Percentiles rank a stretch among this genome's conserved stretches.
phyloP scores from a whole-genome alignment of 2,329 filamentous ascomycete genomes.

The Epicoccum sorghinum region DNA sequence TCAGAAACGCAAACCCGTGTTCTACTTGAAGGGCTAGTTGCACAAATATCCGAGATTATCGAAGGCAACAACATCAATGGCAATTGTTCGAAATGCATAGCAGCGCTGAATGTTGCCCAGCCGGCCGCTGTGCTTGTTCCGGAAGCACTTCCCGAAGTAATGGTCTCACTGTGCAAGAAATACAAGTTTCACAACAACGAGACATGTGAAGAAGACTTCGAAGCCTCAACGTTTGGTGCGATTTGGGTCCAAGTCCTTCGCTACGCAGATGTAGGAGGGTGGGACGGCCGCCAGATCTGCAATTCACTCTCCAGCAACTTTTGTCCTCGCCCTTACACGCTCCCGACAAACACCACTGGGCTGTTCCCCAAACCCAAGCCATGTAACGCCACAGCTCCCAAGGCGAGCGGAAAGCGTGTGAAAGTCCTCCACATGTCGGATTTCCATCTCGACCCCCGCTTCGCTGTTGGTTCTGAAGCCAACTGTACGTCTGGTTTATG shows the following conservation, averaged over 20 bases:
- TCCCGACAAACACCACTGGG: neutral
- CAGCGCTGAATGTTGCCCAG: neutral
- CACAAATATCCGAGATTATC: neutral
- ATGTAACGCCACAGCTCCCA: conserved; percentile 1
- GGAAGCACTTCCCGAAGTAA: conserved; percentile 1
- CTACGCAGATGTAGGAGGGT: conserved; percentile 6
- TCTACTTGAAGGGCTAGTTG: neutral
- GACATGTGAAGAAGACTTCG: conserved; percentile 6
- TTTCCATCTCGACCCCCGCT: conserved; percentile 9
- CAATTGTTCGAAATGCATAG: conserved; percentile 7
- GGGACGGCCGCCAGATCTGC: conserved; percentile 7
- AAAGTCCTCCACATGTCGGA: conserved; percentile 10
- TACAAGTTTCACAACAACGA: conserved; percentile 6
- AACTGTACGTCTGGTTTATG: conserved; percentile 6
- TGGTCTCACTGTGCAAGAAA: conserved; percentile 4
- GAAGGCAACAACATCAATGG: conserved; percentile 1
- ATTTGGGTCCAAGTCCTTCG: conserved; percentile 8
- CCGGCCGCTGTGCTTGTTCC: conserved; percentile 1
- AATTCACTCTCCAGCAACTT: conserved; percentile 6
- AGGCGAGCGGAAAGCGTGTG: conserved; percentile 1
- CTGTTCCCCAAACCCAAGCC: conserved; percentile 6
- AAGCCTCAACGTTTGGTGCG: neutral
- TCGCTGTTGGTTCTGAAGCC: conserved; percentile 7
- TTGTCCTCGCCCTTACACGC: conserved; percentile 1
- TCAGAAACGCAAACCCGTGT: neutral